phyloP scores from a whole-genome alignment of 2,329 filamentous ascomycete species.

The Trichoderma gracile region DNA sequence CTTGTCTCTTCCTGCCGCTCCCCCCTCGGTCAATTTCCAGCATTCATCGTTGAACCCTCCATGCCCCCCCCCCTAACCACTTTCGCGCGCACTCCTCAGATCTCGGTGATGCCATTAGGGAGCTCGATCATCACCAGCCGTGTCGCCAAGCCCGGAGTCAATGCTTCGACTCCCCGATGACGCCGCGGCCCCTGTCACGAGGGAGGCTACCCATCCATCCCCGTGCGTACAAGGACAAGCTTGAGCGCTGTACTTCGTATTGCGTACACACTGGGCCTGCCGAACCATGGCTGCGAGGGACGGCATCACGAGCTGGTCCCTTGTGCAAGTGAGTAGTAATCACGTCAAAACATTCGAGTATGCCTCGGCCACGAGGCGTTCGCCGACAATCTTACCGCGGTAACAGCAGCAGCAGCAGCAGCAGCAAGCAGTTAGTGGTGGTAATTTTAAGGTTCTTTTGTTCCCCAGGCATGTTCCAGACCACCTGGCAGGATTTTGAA shows the following conservation, averaged over 20 bases:
- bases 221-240: not conserved
- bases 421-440: not conserved
- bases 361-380: slow-evolving; percentile 12
- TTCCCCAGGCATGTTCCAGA: slow-evolving; percentile 10
- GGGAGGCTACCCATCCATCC: not conserved
- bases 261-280: not conserved
- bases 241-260: slow-evolving; percentile 2
- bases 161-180: slow-evolving; percentile 20
- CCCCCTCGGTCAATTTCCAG: too few species aligned
- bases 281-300: not conserved
- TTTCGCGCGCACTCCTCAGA: not conserved
- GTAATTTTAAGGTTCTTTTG: slow-evolving; percentile 22
- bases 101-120: slow-evolving; percentile 10
- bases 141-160: slow-evolving; percentile 15
- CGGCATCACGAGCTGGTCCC: slow-evolving; percentile 11
- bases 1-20: too few species aligned
- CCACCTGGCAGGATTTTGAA: slow-evolving; percentile 18
- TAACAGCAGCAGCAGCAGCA: too few species aligned
- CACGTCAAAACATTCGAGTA: not conserved
- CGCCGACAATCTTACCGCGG: slow-evolving; percentile 1
- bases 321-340: not conserved
- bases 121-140: slow-evolving; percentile 11
- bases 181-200: slow-evolving; percentile 17
- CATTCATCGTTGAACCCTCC: too few species aligned
- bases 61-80: not conserved